Evolutionary conservation across 208 protist species (phyloP), one percentile per base, ranked within the genome.

Genomic region (Porcisia hertigi): DNA sequence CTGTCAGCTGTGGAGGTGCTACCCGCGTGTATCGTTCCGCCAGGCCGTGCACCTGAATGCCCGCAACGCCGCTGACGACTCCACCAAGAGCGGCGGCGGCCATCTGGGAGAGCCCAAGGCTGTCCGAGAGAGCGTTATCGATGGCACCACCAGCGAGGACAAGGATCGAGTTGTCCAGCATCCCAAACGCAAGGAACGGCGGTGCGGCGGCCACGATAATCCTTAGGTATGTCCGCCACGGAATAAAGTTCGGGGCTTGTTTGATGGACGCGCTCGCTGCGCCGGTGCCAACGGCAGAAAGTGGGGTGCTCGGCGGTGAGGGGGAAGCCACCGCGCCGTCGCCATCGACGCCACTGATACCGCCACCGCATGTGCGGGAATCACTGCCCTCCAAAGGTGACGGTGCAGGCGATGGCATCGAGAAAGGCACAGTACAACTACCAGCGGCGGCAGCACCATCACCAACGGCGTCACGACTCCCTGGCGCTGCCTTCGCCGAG

Each of bases 1-100:
- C 23, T 12, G 86, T 90, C 20, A 98, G 87, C 43, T 54, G 45
- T n/a, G 92, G 90, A 14, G 88, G 79, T 54, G 79, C 73, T 14
- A 77, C 77, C 39, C 89, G 88, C 47, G 86, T 88, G 69, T 86
- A 80, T 60, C 91, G 91, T 82, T 95, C 92, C 3, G 91, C 92
- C 6, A 98, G 71, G 7, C 94, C 90, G 79, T 98, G 92, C 54
- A 98, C 85, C 71, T 95, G 92, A 72, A 98, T 96, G 5, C 94
- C 94, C 7, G 89, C 87, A 0, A 93, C 87, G 23, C 92, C 94
- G 76, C 88, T 94, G 57, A 94, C 85, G 25, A 95, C 91, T 8
- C 92, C 91, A 49, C 92, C 94, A 12, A 98, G 75, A 23, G 83
- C 88, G 11, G 94, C 94, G 7, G 92, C 91, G 1, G 87, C 85